Conservation (phyloP, 2,329 filamentous ascomycete species). For the Neopestalotiopsis sp. region DNA sequence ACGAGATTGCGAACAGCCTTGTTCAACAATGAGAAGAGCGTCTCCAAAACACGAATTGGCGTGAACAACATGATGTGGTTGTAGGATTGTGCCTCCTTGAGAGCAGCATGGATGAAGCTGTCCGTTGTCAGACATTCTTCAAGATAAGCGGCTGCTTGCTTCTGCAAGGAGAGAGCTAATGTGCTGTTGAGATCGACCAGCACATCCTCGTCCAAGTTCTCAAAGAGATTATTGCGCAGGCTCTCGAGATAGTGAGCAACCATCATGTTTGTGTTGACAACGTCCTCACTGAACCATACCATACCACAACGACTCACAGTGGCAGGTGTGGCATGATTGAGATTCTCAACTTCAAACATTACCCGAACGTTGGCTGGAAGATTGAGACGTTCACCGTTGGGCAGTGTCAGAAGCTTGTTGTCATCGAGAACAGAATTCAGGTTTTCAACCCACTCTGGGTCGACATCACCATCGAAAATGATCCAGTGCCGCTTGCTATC, state of each 20-base stretch:
- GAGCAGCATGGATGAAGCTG: constrained; percentile 77
- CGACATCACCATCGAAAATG: constrained; percentile 97
- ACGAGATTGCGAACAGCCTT: constrained; percentile 91
- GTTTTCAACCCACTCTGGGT: constrained; percentile 99
- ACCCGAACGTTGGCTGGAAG: constrained; percentile 94
- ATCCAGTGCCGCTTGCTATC: constrained; percentile 99
- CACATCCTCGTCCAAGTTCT: constrained; percentile 93
- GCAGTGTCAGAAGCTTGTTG: constrained; percentile 95
- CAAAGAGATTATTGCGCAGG: constrained; percentile 82
- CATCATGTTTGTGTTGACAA: constrained; percentile 91
- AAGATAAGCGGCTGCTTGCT: constrained; percentile 79
- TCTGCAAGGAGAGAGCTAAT: constrained; percentile 80
- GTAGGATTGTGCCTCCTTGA: constrained; percentile 77
- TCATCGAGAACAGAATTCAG: constrained; percentile 99
- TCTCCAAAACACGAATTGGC: constrained; percentile 85
- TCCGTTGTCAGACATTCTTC: constrained; percentile 77
- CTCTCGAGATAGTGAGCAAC: constrained; percentile 88
- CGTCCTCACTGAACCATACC: constrained; percentile 99
- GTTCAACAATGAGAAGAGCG: constrained; percentile 93
- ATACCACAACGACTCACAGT: constrained; percentile 99
- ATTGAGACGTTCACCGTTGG: constrained; percentile 97
- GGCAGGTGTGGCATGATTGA: constrained; percentile 96
- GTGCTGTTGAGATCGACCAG: constrained; percentile 74
- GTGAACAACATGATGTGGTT: constrained; percentile 99
- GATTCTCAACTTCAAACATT: constrained; percentile 98